phyloP scores from a whole-genome alignment of 1,139 yeast genomes.

The Magnusiomyces suaveolens region DNA sequence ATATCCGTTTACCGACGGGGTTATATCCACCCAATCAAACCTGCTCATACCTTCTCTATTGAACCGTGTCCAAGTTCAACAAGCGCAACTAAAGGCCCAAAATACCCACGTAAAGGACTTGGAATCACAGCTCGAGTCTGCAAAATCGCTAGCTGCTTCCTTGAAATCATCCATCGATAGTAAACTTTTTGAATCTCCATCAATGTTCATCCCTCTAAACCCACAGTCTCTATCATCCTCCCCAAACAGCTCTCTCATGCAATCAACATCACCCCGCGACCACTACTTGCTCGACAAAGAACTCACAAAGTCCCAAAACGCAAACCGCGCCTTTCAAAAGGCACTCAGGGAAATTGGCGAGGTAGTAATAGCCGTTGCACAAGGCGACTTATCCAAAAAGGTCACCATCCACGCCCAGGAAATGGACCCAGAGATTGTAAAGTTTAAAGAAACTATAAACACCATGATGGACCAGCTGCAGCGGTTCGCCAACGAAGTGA shows the following conservation, averaged over 20 bases:
- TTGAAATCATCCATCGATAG: constrained; percentile 26
- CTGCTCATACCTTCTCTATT: constrained; percentile 20
- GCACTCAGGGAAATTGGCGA: constrained; percentile 73
- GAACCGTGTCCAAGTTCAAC: constrained; percentile 32
- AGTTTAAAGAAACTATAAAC: constrained; percentile 72
- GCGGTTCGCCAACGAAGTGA: constrained; percentile 72
- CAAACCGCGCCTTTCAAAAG: constrained; percentile 66
- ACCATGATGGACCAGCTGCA: constrained; percentile 84
- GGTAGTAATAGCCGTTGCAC: constrained; percentile 73
- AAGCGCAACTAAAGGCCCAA: constrained; percentile 32
- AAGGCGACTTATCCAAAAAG: constrained; percentile 74
- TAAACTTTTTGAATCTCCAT: constrained; percentile 27
- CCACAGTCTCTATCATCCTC: not conserved
- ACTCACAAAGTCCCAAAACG: constrained; percentile 47
- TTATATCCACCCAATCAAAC: constrained; percentile 4
- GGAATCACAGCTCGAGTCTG: constrained; percentile 32
- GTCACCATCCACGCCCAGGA: constrained; percentile 65
- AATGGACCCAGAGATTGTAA: constrained; percentile 59
- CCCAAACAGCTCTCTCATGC: not conserved
- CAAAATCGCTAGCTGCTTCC: constrained; percentile 31
- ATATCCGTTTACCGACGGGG: not conserved
- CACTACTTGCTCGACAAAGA: constrained; percentile 32
- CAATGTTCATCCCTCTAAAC: constrained; percentile 24
- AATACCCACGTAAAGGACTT: constrained; percentile 32
- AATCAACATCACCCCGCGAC: constrained; percentile 19